Evolutionary conservation across 345 rosid genomes (phyloP).

Genomic region (Raphanus raphanistrum): DNA sequence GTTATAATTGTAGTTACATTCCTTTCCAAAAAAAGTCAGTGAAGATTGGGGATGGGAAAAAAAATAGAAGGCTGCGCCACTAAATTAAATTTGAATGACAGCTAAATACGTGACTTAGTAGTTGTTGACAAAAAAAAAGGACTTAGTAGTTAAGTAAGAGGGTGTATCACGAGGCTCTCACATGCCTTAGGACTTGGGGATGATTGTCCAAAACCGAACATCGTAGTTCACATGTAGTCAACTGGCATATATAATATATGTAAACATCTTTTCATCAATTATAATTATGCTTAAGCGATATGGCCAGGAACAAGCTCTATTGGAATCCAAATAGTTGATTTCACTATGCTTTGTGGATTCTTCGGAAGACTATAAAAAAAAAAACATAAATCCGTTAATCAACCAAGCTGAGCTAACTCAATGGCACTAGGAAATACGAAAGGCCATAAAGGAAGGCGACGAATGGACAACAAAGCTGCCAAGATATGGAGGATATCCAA

Average conservation of each 20-base stretch:
- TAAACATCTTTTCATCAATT: neutral
- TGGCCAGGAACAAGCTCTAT: neutral
- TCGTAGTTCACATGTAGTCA: neutral
- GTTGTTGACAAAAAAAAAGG: neutral
- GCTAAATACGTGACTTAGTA: neutral
- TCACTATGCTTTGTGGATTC: neutral
- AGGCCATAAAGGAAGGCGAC: too few species aligned
- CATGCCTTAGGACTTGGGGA: neutral
- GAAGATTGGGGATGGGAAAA: neutral
- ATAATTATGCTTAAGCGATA: neutral
- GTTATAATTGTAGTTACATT: neutral
- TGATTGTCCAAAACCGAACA: constrained; percentile 10
- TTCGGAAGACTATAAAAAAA: neutral
- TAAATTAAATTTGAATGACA: constrained; percentile 1
- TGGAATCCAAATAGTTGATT: neutral
- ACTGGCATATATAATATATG: neutral
- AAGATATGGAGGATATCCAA: too few species aligned
- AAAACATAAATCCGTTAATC: neutral
- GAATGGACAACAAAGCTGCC: too few species aligned
- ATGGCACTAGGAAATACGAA: too few species aligned
- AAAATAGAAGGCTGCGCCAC: neutral
- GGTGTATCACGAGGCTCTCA: constrained; percentile 15
- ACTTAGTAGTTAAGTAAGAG: neutral
- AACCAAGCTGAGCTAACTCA: too few species aligned
- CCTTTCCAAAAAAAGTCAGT: neutral